Evolutionary conservation across 1,139 yeast species (phyloP).

Genomic region (Suhomyces wounanorum): DNA sequence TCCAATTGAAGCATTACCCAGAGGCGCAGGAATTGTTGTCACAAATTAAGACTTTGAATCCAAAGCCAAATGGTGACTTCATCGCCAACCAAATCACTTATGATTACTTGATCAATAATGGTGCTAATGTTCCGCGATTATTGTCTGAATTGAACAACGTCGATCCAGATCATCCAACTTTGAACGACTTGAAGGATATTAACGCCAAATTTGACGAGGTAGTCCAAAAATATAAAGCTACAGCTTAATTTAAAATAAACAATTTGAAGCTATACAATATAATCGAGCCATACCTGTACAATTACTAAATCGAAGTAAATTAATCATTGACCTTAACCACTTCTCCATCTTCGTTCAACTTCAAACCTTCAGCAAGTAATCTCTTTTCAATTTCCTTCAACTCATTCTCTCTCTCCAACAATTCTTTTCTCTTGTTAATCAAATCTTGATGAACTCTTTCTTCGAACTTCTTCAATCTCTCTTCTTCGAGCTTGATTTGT

Average conservation of each 20-base stretch:
- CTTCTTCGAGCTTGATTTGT: conserved; percentile 79
- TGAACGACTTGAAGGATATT: conserved; percentile 55
- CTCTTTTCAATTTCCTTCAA: conserved; percentile 79
- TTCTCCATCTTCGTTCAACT: conserved; percentile 45
- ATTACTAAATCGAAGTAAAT: neutral
- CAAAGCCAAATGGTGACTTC: conserved; percentile 47
- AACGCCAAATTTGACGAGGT: conserved; percentile 56
- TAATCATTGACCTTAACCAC: conserved; percentile 32
- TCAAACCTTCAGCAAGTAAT: conserved; percentile 58
- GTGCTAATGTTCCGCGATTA: conserved; percentile 42
- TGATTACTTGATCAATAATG: conserved; percentile 51
- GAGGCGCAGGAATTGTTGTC: conserved; percentile 49
- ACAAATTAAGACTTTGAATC: conserved; percentile 40
- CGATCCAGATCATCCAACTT: conserved; percentile 52
- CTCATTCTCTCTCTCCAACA: conserved; percentile 86
- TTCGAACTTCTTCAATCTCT: conserved; percentile 74
- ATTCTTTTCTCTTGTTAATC: conserved; percentile 78
- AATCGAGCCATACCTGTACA: conserved; percentile 1
- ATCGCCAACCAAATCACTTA: conserved; percentile 60
- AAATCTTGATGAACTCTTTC: conserved; percentile 90
- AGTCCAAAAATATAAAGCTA: conserved; percentile 51
- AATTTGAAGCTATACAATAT: conserved; percentile 6
- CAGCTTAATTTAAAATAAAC: conserved; percentile 10
- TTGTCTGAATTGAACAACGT: conserved; percentile 41
- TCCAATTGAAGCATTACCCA: conserved; percentile 49